Conservation (phyloP, 805 yeast species). For the Yamadazyma paraphyllophila region DNA sequence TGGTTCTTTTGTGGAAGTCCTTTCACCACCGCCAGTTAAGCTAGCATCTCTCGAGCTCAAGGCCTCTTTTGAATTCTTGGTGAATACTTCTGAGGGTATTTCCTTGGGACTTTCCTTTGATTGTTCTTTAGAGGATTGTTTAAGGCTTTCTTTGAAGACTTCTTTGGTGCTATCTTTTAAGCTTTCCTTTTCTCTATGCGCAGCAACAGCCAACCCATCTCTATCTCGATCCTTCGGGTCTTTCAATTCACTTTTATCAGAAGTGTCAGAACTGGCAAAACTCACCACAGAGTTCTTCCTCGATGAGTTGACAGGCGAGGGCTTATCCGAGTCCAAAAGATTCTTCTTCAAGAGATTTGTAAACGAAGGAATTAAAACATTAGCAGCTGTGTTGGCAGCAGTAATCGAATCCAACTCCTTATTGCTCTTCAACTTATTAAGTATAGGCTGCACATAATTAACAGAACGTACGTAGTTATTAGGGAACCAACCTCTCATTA, state of each 20-base stretch:
- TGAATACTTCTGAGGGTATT: neutral
- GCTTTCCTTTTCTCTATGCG: no score
- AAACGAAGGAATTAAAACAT: conserved; percentile 42
- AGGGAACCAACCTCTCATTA: conserved; percentile 84
- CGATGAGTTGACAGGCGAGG: conserved; percentile 31
- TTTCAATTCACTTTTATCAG: neutral
- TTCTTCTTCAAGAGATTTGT: conserved; percentile 36
- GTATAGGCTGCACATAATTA: conserved; percentile 41
- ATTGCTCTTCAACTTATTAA: conserved; percentile 35
- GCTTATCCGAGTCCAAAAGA: conserved; percentile 31
- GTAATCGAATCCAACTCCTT: conserved; percentile 43
- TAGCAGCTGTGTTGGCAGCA: conserved; percentile 48
- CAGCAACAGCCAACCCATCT: neutral
- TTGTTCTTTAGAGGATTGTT: neutral
- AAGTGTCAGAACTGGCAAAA: conserved; percentile 30
- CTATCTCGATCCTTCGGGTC: neutral
- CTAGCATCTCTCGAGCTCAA: neutral
- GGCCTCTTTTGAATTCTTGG: neutral
- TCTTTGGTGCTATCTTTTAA: neutral
- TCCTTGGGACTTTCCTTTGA: neutral
- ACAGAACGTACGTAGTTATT: conserved; percentile 53
- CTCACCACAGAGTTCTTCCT: conserved; percentile 50
- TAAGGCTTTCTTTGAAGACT: neutral
- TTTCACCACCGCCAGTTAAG: neutral
- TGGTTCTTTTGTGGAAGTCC: neutral